Conservation (phyloP, 495 filamentous ascomycete genomes). For the Thozetella sp. region DNA sequence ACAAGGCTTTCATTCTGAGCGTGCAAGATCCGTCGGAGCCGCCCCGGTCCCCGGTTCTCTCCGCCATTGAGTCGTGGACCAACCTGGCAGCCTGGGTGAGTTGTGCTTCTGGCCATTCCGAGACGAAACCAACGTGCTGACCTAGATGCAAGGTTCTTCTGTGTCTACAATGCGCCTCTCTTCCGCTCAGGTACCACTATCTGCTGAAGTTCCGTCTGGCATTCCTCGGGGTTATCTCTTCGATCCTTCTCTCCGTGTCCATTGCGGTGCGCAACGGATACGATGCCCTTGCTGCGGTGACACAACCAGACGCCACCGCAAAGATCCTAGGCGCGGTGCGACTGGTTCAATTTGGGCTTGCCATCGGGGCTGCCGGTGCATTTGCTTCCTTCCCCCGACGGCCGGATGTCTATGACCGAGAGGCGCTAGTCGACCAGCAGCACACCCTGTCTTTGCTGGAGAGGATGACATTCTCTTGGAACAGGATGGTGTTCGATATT, state of each 20-base stretch:
- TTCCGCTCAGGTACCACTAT: constrained; percentile 21
- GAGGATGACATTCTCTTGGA: constrained; percentile 63
- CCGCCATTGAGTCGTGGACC: constrained; percentile 18
- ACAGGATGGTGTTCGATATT: constrained; percentile 45
- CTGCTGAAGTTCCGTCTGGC: constrained; percentile 28
- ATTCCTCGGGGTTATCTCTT: constrained; percentile 29
- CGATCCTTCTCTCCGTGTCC: constrained; percentile 19
- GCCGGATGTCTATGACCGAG: constrained; percentile 55
- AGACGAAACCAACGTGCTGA: background rate
- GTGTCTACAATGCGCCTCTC: constrained; percentile 22
- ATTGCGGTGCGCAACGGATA: constrained; percentile 24
- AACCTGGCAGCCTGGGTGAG: constrained; percentile 32
- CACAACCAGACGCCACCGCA: background rate
- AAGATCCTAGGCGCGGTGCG: constrained; percentile 8
- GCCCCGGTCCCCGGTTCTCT: background rate
- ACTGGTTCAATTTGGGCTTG: constrained; percentile 22
- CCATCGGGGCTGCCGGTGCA: constrained; percentile 15
- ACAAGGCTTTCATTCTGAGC: constrained; percentile 10
- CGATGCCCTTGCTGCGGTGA: constrained; percentile 9
- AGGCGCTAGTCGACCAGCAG: constrained; percentile 58
- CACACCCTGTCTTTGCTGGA: constrained; percentile 52
- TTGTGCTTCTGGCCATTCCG: background rate
- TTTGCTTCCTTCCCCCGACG: constrained; percentile 53
- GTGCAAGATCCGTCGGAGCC: constrained; percentile 1
- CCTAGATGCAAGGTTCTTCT: constrained; percentile 14